phyloP scores from a whole-genome alignment of 202 grass and related monocot species.

The Bolboschoenoplectus hybrid region DNA sequence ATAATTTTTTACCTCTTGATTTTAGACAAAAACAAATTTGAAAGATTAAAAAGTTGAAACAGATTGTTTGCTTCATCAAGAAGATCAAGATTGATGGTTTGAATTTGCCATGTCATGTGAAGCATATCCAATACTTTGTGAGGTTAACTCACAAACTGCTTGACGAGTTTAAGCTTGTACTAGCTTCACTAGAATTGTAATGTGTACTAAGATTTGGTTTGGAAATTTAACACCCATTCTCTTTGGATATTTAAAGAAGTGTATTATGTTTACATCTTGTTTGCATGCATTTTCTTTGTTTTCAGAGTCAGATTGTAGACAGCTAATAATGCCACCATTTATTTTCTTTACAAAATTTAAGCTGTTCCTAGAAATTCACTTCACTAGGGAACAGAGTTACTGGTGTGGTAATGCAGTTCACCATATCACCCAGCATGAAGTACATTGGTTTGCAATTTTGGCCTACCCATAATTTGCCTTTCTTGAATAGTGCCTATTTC shows the following conservation, averaged over 20 bases:
- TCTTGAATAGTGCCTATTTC: not conserved
- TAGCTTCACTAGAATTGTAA: slow-evolving; percentile 3
- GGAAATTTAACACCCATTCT: not conserved
- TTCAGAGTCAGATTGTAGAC: not conserved
- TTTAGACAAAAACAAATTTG: not conserved
- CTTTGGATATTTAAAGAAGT: not conserved
- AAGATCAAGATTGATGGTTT: not conserved
- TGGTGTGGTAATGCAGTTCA: not conserved
- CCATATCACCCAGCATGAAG: not conserved
- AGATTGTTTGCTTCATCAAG: not conserved
- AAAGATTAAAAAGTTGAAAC: not conserved
- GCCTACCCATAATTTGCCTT: not conserved
- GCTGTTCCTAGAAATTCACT: not conserved
- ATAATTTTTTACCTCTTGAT: not conserved
- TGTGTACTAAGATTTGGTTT: not conserved
- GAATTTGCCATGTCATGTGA: not conserved
- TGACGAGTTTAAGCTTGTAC: not conserved
- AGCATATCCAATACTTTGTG: not conserved
- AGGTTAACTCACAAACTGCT: not conserved
- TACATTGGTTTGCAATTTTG: not conserved
- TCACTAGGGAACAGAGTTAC: not conserved
- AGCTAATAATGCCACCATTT: not conserved
- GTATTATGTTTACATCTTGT: not conserved
- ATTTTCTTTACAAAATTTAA: not conserved
- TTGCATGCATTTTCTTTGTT: not conserved